These are phyloP conservation scores for Penicillium sp. DNA, from an alignment of 2,329 filamentous ascomycete genomes.

Conservation along the genomic window DNA sequence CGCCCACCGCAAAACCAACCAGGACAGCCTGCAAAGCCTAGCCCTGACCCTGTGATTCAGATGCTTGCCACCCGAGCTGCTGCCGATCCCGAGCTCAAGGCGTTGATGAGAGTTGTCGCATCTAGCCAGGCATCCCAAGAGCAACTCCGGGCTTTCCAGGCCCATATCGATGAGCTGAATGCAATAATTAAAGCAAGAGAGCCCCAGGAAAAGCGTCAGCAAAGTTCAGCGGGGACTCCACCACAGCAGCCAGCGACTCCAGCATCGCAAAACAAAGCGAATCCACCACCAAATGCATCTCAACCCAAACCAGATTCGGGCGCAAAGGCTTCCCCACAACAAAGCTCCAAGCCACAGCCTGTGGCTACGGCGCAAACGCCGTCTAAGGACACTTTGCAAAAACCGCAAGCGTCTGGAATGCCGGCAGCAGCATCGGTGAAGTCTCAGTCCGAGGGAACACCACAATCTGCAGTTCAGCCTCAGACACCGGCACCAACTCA, in stretches of 20 bases:
- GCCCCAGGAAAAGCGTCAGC: conserved; percentile 39
- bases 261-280: conserved; percentile 6
- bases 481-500: conserved; percentile 8
- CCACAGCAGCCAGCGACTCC: conserved; percentile 15
- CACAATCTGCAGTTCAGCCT: conserved; percentile 6
- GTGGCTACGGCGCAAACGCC: conserved; percentile 14
- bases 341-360: conserved; percentile 17
- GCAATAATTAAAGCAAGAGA: conserved; percentile 48
- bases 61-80: conserved; percentile 54
- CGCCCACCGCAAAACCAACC: conserved; percentile 32
- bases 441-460: not conserved
- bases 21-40: conserved; percentile 44
- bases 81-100: conserved; percentile 50
- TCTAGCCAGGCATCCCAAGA: conserved; percentile 50
- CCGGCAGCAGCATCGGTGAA: conserved; percentile 1
- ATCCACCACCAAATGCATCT: conserved; percentile 21
- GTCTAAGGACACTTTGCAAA: conserved; percentile 7
- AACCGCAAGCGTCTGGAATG: not conserved
- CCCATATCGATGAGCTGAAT: conserved; percentile 53
- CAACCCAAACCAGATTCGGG: conserved; percentile 29
- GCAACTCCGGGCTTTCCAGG: conserved; percentile 51
- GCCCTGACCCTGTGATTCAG: conserved; percentile 52
- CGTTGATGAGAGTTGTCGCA: conserved; percentile 52
- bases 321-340: conserved; percentile 18
- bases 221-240: conserved; percentile 15